phyloP scores from a whole-genome alignment of 345 rosid species.

The Sapria himalayana region DNA sequence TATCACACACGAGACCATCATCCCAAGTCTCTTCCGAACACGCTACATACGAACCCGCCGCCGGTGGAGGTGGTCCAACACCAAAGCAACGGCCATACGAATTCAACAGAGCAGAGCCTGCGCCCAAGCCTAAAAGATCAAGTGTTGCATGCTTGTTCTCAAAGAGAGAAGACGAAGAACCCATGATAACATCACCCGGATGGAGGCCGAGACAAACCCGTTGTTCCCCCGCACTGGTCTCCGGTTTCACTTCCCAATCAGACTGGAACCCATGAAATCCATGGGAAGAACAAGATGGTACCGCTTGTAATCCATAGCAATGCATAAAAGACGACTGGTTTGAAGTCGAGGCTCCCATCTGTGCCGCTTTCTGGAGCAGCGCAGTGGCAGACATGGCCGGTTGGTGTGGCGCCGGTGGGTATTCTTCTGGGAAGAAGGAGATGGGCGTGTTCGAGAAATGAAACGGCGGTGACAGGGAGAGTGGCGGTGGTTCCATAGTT shows the following conservation, averaged over 20 bases:
- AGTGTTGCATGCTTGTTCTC: conserved; percentile 35
- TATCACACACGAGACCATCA: conserved; percentile 12
- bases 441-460: conserved; percentile 28
- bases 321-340: conserved; percentile 25
- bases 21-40: conserved; percentile 22
- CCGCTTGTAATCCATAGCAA: conserved; percentile 23
- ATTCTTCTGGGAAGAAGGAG: conserved; percentile 14
- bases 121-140: conserved; percentile 48
- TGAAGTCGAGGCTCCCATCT: conserved; percentile 59
- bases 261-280: not conserved
- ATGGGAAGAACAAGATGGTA: conserved; percentile 9
- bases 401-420: conserved; percentile 18
- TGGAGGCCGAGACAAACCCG: conserved; percentile 26
- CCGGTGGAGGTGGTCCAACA: conserved; percentile 9
- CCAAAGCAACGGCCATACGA: conserved; percentile 24
- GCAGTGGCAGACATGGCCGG: conserved; percentile 93
- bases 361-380: conserved; percentile 86
- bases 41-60: conserved; percentile 14
- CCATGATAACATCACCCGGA: conserved; percentile 13
- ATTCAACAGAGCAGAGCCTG: conserved; percentile 32
- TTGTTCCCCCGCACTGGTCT: conserved; percentile 7
- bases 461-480: conserved; percentile 41
- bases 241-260: conserved; percentile 15
- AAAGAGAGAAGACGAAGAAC: conserved; percentile 20
- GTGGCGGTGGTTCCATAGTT: conserved; percentile 37